Percentiles rank a stretch among this genome's conserved stretches.
Conservation (phyloP, 23 red algal genomes). For the Gracilaria gracilis region DNA sequence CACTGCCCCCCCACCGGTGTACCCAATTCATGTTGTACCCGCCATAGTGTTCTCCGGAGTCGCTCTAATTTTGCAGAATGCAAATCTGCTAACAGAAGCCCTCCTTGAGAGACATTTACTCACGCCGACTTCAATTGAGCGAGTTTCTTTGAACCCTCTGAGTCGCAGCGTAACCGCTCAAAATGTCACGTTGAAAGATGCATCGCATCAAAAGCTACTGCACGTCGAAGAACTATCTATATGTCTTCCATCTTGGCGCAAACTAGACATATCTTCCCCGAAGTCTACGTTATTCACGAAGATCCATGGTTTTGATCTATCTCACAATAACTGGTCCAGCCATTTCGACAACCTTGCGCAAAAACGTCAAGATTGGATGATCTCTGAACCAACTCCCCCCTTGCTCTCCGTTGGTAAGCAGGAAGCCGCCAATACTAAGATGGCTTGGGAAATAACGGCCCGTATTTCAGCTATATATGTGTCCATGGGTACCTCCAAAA, state of each 20-base stretch:
- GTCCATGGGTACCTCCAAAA: slow-evolving; percentile 3
- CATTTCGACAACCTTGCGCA: slow-evolving; percentile 26
- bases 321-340: slow-evolving; percentile 33
- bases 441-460: neutral
- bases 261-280: slow-evolving; percentile 24
- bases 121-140: slow-evolving; percentile 9
- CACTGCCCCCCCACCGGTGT: slow-evolving; percentile 13
- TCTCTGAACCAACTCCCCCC: neutral
- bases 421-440: slow-evolving; percentile 13
- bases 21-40: slow-evolving; percentile 21
- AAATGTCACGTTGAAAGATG: slow-evolving; percentile 18
- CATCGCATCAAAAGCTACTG: slow-evolving; percentile 1
- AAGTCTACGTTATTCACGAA: slow-evolving; percentile 21
- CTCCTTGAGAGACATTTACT: slow-evolving; percentile 29
- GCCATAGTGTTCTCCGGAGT: slow-evolving; percentile 28
- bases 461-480: slow-evolving; percentile 18
- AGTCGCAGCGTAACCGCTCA: neutral
- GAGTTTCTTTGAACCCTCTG: slow-evolving; percentile 12
- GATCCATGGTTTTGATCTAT: slow-evolving; percentile 17
- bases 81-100: slow-evolving; percentile 10
- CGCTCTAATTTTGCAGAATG: slow-evolving; percentile 26
- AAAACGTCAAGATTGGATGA: slow-evolving; percentile 26
- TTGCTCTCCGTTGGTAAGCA: neutral
- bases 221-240: slow-evolving; percentile 26
- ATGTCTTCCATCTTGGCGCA: slow-evolving; percentile 14